phyloP scores from a whole-genome alignment of 805 yeast species.

The Metahyphopichia silvanorum region DNA sequence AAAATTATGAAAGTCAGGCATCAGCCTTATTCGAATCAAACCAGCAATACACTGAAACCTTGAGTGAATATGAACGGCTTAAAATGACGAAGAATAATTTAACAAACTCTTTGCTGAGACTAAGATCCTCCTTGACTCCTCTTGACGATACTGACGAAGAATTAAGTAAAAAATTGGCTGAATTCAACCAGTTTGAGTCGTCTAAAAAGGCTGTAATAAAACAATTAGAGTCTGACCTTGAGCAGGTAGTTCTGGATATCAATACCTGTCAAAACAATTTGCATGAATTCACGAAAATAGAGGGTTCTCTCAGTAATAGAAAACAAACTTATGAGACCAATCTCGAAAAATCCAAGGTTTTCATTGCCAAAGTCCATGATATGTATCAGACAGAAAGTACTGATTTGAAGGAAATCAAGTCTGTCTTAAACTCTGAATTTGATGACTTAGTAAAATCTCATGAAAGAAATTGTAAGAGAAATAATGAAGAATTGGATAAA shows the following conservation, averaged over 20 bases:
- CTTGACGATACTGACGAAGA: slow-evolving; percentile 40
- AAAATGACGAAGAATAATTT: slow-evolving; percentile 45
- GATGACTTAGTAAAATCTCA: neutral
- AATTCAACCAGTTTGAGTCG: slow-evolving; percentile 21
- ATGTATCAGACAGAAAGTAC: slow-evolving; percentile 1
- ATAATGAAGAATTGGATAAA: slow-evolving; percentile 3
- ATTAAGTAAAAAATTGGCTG: slow-evolving; percentile 23
- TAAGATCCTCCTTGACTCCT: slow-evolving; percentile 44
- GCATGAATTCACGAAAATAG: slow-evolving; percentile 38
- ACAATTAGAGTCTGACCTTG: slow-evolving; percentile 2
- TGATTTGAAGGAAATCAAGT: neutral
- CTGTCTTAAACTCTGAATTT: neutral
- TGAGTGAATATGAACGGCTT: slow-evolving; percentile 61
- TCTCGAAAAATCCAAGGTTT: slow-evolving; percentile 5
- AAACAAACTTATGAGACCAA: slow-evolving; percentile 28
- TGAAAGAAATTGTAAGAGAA: slow-evolving; percentile 2
- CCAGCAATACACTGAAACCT: slow-evolving; percentile 73
- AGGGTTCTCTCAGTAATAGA: slow-evolving; percentile 55
- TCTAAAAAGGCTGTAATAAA: slow-evolving; percentile 13
- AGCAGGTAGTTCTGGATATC: neutral
- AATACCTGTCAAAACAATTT: slow-evolving; percentile 1
- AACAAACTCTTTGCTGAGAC: slow-evolving; percentile 48
- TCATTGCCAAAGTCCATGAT: slow-evolving; percentile 4
- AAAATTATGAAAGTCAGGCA: slow-evolving; percentile 52
- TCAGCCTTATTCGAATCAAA: slow-evolving; percentile 67